phyloP scores from a whole-genome alignment of 2,329 filamentous ascomycete species.

The Aspergillus viridinutans region DNA sequence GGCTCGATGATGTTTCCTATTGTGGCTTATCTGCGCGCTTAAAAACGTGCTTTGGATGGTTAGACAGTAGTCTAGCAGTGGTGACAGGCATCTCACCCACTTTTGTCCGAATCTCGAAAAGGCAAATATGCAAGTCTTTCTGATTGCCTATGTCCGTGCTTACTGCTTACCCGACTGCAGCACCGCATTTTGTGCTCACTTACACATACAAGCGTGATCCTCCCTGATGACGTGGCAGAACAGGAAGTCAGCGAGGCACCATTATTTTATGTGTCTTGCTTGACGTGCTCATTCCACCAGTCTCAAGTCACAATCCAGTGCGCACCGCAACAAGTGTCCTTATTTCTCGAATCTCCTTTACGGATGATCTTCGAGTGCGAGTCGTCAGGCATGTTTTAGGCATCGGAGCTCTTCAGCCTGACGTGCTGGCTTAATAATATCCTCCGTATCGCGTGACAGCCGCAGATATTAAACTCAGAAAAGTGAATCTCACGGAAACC shows the following conservation, averaged over 20 bases:
- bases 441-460: background rate
- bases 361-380: background rate
- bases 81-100: slow-evolving; percentile 5
- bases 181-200: slow-evolving; percentile 7
- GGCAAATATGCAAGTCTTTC: background rate
- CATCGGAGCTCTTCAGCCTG: background rate
- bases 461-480: background rate
- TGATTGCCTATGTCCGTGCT: slow-evolving; percentile 1
- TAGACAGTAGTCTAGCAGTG: slow-evolving; percentile 1
- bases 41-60: slow-evolving; percentile 6
- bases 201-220: background rate
- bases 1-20: slow-evolving; percentile 13
- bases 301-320: background rate
- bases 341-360: background rate
- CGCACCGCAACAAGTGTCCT: background rate
- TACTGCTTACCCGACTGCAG: slow-evolving; percentile 1
- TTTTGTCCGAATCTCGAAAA: slow-evolving; percentile 9
- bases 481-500: background rate
- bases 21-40: slow-evolving; percentile 11
- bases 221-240: slow-evolving; percentile 18
- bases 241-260: slow-evolving; percentile 3
- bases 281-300: background rate
- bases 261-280: background rate
- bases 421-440: background rate
- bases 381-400: background rate